Conservation (phyloP, 2,329 filamentous ascomycete genomes). For the Gnomoniopsis sp. region DNA sequence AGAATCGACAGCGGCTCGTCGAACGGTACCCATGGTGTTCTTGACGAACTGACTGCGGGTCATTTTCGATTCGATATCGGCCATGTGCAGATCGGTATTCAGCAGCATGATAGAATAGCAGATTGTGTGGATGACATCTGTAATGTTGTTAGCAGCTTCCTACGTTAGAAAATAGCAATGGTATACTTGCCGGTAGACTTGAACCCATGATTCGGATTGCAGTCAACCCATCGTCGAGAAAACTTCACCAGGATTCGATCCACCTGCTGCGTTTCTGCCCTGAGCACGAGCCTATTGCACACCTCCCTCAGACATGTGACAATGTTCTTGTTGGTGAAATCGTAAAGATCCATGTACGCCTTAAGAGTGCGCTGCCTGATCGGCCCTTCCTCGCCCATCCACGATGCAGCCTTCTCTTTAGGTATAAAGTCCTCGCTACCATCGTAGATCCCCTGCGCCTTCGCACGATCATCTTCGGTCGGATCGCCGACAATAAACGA, state of each 20-base stretch:
- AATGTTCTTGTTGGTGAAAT: constrained; percentile 80
- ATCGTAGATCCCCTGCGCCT: constrained; percentile 79
- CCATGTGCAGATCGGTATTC: constrained; percentile 93
- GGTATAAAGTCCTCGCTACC: constrained; percentile 78
- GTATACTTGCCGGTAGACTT: constrained; percentile 69
- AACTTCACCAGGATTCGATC: constrained; percentile 91
- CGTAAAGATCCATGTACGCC: constrained; percentile 91
- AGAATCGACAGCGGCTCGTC: constrained; percentile 71
- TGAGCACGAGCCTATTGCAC: constrained; percentile 76
- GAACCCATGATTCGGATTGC: constrained; percentile 91
- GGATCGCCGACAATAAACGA: constrained; percentile 53
- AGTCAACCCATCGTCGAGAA: constrained; percentile 86
- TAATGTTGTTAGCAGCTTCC: constrained; percentile 27
- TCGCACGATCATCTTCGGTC: constrained; percentile 68
- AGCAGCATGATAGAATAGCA: constrained; percentile 93
- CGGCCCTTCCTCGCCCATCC: constrained; percentile 75
- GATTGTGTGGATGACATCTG: constrained; percentile 94
- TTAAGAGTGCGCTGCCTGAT: constrained; percentile 55
- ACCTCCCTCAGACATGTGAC: constrained; percentile 74
- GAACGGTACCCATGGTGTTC: constrained; percentile 90
- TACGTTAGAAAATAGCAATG: background rate
- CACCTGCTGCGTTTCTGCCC: constrained; percentile 93
- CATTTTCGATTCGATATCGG: constrained; percentile 96
- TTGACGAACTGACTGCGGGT: constrained; percentile 91
- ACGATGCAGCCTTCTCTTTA: constrained; percentile 77